Conservation (phyloP, 306 rosid species). For the Phaseolus lunatus region DNA sequence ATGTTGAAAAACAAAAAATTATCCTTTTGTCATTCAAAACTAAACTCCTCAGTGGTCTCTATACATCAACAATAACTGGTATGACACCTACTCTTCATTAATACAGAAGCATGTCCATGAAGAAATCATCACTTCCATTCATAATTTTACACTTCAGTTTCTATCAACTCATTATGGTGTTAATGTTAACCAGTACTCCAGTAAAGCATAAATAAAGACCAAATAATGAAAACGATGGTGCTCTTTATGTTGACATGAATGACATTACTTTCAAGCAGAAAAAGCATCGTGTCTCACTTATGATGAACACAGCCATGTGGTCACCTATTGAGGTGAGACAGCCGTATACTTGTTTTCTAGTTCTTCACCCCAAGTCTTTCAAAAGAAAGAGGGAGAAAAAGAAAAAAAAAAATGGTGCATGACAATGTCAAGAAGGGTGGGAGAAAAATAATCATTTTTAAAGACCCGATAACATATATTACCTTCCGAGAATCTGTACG, state of each 20-base stretch:
- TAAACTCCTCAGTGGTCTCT: conserved; percentile 25
- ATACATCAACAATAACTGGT: conserved; percentile 6
- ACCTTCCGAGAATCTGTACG: conserved; percentile 79
- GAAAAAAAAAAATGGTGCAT: conserved; percentile 40
- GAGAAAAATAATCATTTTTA: conserved; percentile 28
- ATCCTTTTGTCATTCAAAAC: conserved; percentile 20
- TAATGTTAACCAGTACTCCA: conserved; percentile 7
- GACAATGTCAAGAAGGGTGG: not conserved
- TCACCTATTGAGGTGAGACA: conserved; percentile 27
- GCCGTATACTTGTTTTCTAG: conserved; percentile 12
- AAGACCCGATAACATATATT: conserved; percentile 23
- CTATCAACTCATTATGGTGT: conserved; percentile 16
- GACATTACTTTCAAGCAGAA: conserved; percentile 3
- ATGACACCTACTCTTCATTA: conserved; percentile 24
- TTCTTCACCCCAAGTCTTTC: conserved; percentile 28
- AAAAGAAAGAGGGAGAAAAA: conserved; percentile 34
- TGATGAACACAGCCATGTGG: conserved; percentile 24
- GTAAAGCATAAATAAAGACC: conserved; percentile 17
- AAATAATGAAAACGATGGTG: conserved; percentile 7
- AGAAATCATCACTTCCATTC: conserved; percentile 15
- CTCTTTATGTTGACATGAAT: conserved; percentile 26
- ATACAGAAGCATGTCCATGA: conserved; percentile 26
- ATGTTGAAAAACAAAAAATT: not conserved
- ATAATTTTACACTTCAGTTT: not conserved
- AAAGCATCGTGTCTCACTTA: conserved; percentile 30